Evolutionary conservation across 2,329 filamentous ascomycete species (phyloP).

Genomic region (Fusarium illudens): DNA sequence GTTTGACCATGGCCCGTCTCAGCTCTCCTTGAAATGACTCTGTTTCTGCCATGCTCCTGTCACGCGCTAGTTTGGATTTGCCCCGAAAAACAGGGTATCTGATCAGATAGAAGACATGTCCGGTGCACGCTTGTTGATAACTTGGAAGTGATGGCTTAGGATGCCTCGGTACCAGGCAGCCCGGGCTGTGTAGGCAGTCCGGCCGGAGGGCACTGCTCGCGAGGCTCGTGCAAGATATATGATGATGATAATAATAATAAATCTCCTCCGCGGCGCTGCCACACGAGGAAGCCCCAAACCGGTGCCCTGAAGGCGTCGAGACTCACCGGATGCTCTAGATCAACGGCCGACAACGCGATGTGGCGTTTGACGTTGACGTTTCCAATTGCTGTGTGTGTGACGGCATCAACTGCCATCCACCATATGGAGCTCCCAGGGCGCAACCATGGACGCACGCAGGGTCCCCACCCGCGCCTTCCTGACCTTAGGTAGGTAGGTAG

Average conservation of each 20-base stretch:
- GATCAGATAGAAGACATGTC: background rate
- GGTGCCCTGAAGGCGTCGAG: constrained; percentile 1
- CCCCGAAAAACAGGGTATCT: constrained; percentile 11
- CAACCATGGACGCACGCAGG: constrained; percentile 8
- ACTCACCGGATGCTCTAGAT: constrained; percentile 9
- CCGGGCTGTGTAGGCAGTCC: background rate
- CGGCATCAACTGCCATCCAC: constrained; percentile 8
- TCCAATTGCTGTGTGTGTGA: constrained; percentile 1
- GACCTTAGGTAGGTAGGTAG: too few relatives aligned
- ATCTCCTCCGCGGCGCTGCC: constrained; percentile 21
- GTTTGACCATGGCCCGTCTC: constrained; percentile 8
- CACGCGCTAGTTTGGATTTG: constrained; percentile 17
- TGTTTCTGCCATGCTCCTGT: constrained; percentile 17
- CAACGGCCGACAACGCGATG: constrained; percentile 20
- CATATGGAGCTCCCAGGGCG: background rate
- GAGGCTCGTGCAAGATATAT: constrained; percentile 1
- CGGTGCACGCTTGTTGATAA: background rate
- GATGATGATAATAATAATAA: background rate
- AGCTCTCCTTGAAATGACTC: constrained; percentile 1
- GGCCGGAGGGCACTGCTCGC: background rate
- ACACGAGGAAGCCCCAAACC: constrained; percentile 10
- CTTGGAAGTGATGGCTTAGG: background rate
- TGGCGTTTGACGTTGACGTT: constrained; percentile 28
- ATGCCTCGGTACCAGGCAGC: too few relatives aligned
- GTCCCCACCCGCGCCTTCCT: constrained; percentile 1